Evolutionary conservation across 768 basidiomycete genomes (phyloP).

Genomic region (Coprinopsis sp.): DNA sequence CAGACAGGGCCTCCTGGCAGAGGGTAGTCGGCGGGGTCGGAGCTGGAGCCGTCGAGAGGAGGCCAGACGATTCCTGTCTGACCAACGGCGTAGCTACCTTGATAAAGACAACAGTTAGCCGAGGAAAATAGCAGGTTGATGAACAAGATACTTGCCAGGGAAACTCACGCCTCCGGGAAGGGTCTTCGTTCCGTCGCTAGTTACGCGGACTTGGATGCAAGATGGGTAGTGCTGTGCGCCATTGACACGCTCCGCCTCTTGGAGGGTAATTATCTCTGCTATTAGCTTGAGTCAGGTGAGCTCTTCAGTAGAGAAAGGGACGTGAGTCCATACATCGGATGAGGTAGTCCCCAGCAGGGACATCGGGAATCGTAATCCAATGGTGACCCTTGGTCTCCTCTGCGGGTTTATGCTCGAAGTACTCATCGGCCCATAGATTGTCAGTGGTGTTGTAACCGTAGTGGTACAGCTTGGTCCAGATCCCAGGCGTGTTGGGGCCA

Average conservation of each 20-base stretch:
- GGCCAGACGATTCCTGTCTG: no score
- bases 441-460: slow-evolving; percentile 4
- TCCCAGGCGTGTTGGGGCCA: neutral
- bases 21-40: no score
- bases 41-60: no score
- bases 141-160: slow-evolving; percentile 14
- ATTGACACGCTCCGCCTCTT: slow-evolving; percentile 20
- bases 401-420: neutral
- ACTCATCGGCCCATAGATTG: slow-evolving; percentile 4
- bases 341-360: slow-evolving; percentile 8
- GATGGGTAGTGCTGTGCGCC: slow-evolving; percentile 41
- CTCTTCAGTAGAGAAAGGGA: slow-evolving; percentile 23
- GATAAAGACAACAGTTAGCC: no score
- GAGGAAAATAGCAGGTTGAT: no score
- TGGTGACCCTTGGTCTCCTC: slow-evolving; percentile 4
- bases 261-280: slow-evolving; percentile 19
- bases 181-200: slow-evolving; percentile 11
- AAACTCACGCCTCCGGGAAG: slow-evolving; percentile 14
- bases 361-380: slow-evolving; percentile 5
- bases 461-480: slow-evolving; percentile 10
- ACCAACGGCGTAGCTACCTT: no score
- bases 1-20: no score
- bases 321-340: slow-evolving; percentile 2
- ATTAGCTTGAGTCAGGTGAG: slow-evolving; percentile 1
- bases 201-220: slow-evolving; percentile 37